A percentile compares a stretch with the other conserved stretches of the same genome.
Conservation (phyloP, 2,329 filamentous ascomycete genomes). For the Aureobasidium sp. region DNA sequence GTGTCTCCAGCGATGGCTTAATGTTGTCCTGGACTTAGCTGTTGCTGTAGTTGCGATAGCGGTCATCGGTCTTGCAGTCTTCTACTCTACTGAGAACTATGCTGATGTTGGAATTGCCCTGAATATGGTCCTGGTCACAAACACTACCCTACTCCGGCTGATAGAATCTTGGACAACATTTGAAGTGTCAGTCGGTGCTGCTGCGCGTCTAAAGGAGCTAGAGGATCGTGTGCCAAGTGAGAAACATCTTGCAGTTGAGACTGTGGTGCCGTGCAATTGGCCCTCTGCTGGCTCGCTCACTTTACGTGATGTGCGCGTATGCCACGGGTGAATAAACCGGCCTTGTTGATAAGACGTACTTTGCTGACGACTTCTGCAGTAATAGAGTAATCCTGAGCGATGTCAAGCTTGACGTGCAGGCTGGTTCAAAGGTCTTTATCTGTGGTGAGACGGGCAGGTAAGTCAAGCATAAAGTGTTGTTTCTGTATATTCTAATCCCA, state of each 20-base stretch:
- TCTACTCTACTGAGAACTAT: slow-evolving; percentile 30
- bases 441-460: slow-evolving; percentile 42
- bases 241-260: slow-evolving; percentile 35
- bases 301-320: slow-evolving; percentile 49
- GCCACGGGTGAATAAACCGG: slow-evolving; percentile 5
- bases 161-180: slow-evolving; percentile 45
- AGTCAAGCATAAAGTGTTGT: neutral
- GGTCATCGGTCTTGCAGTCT: slow-evolving; percentile 25
- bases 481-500: neutral
- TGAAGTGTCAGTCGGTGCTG: slow-evolving; percentile 47
- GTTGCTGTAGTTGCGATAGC: slow-evolving; percentile 25
- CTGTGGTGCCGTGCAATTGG: slow-evolving; percentile 60
- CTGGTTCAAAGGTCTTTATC: slow-evolving; percentile 42
- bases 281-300: slow-evolving; percentile 64
- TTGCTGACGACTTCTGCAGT: neutral
- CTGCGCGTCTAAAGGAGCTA: slow-evolving; percentile 44
- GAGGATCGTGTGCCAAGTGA: neutral
- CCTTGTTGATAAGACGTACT: neutral
- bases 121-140: slow-evolving; percentile 44
- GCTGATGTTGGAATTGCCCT: slow-evolving; percentile 44
- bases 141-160: slow-evolving; percentile 39
- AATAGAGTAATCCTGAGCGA: slow-evolving; percentile 14
- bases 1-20: slow-evolving; percentile 37
- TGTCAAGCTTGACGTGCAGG: slow-evolving; percentile 36
- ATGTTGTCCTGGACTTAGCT: slow-evolving; percentile 32